These are phyloP conservation scores for Fusarium oligoseptatum DNA, from an alignment of 2,329 filamentous ascomycete species.

Conservation along the genomic window DNA sequence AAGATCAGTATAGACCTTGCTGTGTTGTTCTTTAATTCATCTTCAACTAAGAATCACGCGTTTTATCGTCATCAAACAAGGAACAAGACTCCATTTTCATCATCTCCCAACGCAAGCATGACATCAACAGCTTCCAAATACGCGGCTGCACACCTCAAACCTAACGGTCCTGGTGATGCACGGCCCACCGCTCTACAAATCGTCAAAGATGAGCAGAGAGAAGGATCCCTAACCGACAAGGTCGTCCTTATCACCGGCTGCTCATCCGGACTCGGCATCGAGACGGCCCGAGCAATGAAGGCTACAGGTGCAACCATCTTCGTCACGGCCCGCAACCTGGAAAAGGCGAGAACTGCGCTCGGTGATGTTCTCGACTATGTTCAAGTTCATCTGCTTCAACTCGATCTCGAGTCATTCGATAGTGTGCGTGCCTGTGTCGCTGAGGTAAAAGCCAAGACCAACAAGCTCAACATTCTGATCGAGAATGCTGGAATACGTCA, in stretches of 20 bases:
- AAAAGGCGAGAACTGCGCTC: conserved; percentile 40
- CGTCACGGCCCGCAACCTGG: conserved; percentile 42
- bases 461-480: conserved; percentile 53
- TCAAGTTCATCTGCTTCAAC: conserved; percentile 36
- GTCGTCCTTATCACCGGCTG: conserved; percentile 60
- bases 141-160: conserved; percentile 22
- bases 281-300: conserved; percentile 59
- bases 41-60: not conserved
- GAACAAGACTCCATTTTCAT: not conserved
- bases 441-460: conserved; percentile 31
- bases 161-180: conserved; percentile 53
- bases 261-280: conserved; percentile 59
- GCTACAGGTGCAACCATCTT: conserved; percentile 51
- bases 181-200: conserved; percentile 58
- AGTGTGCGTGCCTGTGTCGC: conserved; percentile 43
- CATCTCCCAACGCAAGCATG: not conserved
- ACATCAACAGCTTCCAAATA: conserved; percentile 3
- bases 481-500: conserved; percentile 61
- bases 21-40: not conserved
- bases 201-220: conserved; percentile 52
- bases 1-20: not conserved
- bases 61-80: too few relatives aligned
- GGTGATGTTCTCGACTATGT: conserved; percentile 25
- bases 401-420: conserved; percentile 46
- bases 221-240: conserved; percentile 52